Evolutionary conservation across 352 stramenopile species (phyloP), one percentile per base, ranked within the genome.

Genomic region (Pythium aphanidermatum): DNA sequence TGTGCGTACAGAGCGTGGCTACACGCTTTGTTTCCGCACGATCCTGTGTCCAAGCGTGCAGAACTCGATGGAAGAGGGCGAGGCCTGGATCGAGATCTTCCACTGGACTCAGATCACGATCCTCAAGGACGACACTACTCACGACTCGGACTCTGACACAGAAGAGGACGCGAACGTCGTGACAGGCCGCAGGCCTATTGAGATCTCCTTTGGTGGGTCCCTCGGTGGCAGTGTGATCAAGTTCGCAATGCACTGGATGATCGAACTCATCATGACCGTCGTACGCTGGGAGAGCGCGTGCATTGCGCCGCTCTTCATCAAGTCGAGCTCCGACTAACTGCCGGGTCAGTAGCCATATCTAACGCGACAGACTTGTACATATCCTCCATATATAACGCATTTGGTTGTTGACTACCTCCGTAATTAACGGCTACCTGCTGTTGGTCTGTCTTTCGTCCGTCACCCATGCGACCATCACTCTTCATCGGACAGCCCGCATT

Each of bases 211-310:
- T 19, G 72, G 74, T 33, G 71, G 74, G 0, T 87, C 74, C 4
- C 54, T 87, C 14, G 63, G 61, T n/a, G 70, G 62, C 9, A 50
- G 52, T 4, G 59, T 75, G 28, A 65, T 83, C 53, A 83, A 81
- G 43, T 84, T 83, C 14, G 71, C 71, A 4, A 63, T 69, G 30
- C 70, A 83, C 43, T 87, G 74, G 72, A 83, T 84, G 72, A 67
- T 87, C n/a, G 72, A 87, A 60, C 68, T 87, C 51, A 71, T 81
- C 28, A 79, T 84, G 68, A 83, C 68, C 4, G 70, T 83, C 30
- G 62, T 87, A 32, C 67, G 72, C 25, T 84, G 74, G 72, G 74
- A 87, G 37, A 82, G 70, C 31, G 61, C 67, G 6, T 79, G 67
- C 38, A 47, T 84, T 11, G 65, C 68, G 14, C 74, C 74, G 1